Percentiles rank a stretch among this genome's conserved stretches.
phyloP scores from a whole-genome alignment of 2,329 filamentous ascomycete species.

The Leptoxyphium fumago region DNA sequence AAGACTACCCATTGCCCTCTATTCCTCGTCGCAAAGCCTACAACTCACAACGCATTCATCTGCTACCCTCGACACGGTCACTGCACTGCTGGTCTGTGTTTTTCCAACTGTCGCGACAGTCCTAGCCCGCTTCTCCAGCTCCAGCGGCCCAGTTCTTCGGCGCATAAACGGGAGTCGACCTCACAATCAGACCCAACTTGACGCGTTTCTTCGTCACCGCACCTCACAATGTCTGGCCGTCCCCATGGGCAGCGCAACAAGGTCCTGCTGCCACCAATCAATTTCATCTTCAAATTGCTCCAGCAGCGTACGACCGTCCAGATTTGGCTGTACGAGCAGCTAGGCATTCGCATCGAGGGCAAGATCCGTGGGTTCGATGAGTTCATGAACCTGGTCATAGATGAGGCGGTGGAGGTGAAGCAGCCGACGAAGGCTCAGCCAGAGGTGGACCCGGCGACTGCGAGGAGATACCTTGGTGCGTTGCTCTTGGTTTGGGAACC shows the following conservation, averaged over 20 bases:
- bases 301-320: conserved; percentile 72
- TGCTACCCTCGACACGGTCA: no score
- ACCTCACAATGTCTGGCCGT: conserved; percentile 37
- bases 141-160: no score
- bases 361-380: conserved; percentile 97
- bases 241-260: conserved; percentile 39
- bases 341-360: conserved; percentile 85
- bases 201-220: no score
- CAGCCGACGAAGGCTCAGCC: conserved; percentile 64
- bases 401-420: conserved; percentile 87
- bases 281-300: conserved; percentile 88
- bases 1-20: no score
- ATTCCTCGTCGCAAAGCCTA: no score
- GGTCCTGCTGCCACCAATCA: conserved; percentile 63
- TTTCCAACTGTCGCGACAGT: no score
- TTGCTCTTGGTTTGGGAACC: neutral
- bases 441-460: conserved; percentile 60
- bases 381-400: conserved; percentile 97
- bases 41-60: no score
- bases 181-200: no score
- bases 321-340: conserved; percentile 95
- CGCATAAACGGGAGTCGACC: no score
- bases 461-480: conserved; percentile 64
- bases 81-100: no score
- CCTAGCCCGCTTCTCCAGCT: no score